Base-by-base conservation (phyloP, 129 eudicot genomes). In the Escallonia herrerae region DNA sequence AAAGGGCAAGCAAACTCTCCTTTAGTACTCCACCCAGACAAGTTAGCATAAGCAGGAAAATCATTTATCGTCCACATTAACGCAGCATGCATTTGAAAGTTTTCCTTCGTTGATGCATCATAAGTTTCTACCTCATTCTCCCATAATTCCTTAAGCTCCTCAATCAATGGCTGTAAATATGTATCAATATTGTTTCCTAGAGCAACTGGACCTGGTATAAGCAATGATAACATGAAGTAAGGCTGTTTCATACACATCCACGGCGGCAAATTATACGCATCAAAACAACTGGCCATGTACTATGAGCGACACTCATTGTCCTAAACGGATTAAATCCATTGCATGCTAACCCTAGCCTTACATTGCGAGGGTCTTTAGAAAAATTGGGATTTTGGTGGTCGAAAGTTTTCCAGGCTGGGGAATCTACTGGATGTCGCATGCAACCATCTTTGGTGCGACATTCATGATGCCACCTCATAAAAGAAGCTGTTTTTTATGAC, bases 311-410 rank as follows among this genome's bases (percentile, higher is more conserved):
- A 8, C 33, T 45, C 43, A 56, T 52, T 4, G 6, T 40, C 3
- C 56, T 7, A 39, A 42, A 70, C 6, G 74, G 74, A 38, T 60
- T 47, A 50, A 70, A 70, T 4, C 67, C n/a, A n/a, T n/a, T n/a
- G n/a, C n/a, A n/a, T n/a, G n/a, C n/a, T n/a, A n/a, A n/a, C n/a
- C n/a, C n/a, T 69, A 69, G 65, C 33, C 57, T 57, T 8, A 69
- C 56, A 58, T 69, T 69, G 3, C 56, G 56, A 43, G 65, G 57
- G 0, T 69, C 74, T 7, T n/a, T 2, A 1, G 65, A 51, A 58
- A 69, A 69, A n/a, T n/a, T n/a, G n/a, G n/a, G n/a, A n/a, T n/a
- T n/a, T n/a, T n/a, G n/a, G n/a, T n/a, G n/a, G n/a, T n/a, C n/a
- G n/a, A n/a, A n/a, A n/a, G n/a, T n/a, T n/a, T n/a, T n/a, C n/a